A percentile compares a stretch with the other conserved stretches of the same genome.
These are phyloP conservation scores for Zygoascus flipseniorum DNA, from an alignment of 805 yeast species.

Conservation along the genomic window DNA sequence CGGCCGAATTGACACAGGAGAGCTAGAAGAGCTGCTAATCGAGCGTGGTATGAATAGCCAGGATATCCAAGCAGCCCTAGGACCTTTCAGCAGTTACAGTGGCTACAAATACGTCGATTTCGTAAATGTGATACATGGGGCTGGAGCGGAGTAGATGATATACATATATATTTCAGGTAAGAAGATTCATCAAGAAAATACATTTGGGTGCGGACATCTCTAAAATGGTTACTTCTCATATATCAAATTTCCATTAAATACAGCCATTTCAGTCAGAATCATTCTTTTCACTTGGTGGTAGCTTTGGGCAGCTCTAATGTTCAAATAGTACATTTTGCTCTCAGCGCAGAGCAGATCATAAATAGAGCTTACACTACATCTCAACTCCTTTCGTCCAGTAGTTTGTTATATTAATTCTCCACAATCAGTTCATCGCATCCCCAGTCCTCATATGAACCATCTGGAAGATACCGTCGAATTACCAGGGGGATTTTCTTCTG, in stretches of 20 bases:
- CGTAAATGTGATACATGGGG: slow-evolving; percentile 28
- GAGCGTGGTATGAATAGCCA: slow-evolving; percentile 34
- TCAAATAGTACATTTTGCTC: neutral
- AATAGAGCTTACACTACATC: too few relatives aligned
- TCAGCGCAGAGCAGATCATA: too few relatives aligned
- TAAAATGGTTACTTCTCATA: neutral
- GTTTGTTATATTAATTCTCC: slow-evolving; percentile 41
- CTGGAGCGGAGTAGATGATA: slow-evolving; percentile 1
- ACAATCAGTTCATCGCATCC: slow-evolving; percentile 95
- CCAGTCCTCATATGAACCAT: slow-evolving; percentile 97
- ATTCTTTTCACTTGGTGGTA: neutral
- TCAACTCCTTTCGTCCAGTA: too few relatives aligned
- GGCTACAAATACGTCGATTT: slow-evolving; percentile 57
- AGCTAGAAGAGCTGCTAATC: slow-evolving; percentile 42
- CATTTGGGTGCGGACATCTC: too few relatives aligned
- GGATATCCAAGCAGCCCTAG: slow-evolving; percentile 41
- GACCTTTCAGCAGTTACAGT: slow-evolving; percentile 47
- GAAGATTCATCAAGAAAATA: neutral
- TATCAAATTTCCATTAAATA: slow-evolving; percentile 1
- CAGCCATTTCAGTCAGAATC: neutral
- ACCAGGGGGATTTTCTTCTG: slow-evolving; percentile 94
- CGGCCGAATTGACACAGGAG: slow-evolving; percentile 39
- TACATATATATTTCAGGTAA: neutral
- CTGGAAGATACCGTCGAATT: slow-evolving; percentile 92
- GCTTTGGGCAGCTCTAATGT: neutral